A percentile compares a stretch with the other conserved stretches of the same genome.
Conservation (phyloP, 305 asterid species). For the Fraxinus ornus region DNA sequence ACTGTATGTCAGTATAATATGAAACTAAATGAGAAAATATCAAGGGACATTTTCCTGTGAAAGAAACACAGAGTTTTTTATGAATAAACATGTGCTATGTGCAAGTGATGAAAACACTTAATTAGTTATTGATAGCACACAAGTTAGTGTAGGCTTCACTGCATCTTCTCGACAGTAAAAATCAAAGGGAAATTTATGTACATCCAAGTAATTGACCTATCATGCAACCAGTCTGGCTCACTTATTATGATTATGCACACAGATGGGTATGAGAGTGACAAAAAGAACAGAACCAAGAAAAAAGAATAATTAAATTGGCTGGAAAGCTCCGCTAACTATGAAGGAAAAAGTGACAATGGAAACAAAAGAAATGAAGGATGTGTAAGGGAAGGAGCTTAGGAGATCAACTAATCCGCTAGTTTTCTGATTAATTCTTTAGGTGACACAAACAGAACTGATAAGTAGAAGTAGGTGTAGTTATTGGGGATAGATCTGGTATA, state of each 20-base stretch:
- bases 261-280: neutral
- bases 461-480: neutral
- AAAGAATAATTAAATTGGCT: neutral
- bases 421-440: neutral
- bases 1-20: slow-evolving; percentile 17
- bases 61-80: slow-evolving; percentile 4
- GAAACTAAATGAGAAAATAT: slow-evolving; percentile 20
- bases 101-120: neutral
- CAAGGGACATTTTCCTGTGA: slow-evolving; percentile 12
- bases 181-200: neutral
- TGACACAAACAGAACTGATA: neutral
- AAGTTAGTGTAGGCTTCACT: neutral
- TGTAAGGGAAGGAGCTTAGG: slow-evolving; percentile 8
- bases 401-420: slow-evolving; percentile 1
- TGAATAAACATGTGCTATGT: slow-evolving; percentile 5
- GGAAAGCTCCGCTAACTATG: neutral
- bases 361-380: slow-evolving; percentile 1
- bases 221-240: neutral
- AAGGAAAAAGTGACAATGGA: slow-evolving; percentile 1
- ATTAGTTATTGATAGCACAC: neutral
- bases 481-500: slow-evolving; percentile 1
- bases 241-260: neutral
- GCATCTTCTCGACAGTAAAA: neutral
- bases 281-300: neutral
- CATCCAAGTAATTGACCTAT: neutral